phyloP scores from a whole-genome alignment of 164 flowering plant species.

The Dillenia suffruticosa region DNA sequence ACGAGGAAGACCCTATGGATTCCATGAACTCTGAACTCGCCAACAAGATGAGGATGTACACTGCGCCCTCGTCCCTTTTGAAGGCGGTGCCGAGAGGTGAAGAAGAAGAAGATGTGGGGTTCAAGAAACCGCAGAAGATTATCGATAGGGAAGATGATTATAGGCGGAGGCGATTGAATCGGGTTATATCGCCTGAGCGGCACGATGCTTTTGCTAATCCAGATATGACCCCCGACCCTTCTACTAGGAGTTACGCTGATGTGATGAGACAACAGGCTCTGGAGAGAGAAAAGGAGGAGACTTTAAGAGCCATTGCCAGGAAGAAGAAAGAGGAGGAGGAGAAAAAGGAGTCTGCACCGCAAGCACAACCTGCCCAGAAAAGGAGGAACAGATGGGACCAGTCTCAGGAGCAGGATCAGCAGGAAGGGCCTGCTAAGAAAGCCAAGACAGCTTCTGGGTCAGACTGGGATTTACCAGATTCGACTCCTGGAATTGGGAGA shows the following conservation, averaged over 20 bases:
- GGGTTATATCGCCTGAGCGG: slow-evolving; percentile 79
- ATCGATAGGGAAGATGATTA: slow-evolving; percentile 92
- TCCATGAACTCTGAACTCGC: slow-evolving; percentile 54
- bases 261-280: slow-evolving; percentile 80
- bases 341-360: slow-evolving; percentile 25
- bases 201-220: slow-evolving; percentile 83
- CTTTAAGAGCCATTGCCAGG: slow-evolving; percentile 60
- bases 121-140: slow-evolving; percentile 53
- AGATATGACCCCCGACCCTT: slow-evolving; percentile 83
- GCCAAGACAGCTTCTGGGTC: slow-evolving; percentile 46
- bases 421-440: slow-evolving; percentile 51
- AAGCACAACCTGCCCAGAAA: slow-evolving; percentile 37
- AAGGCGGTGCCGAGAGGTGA: slow-evolving; percentile 63
- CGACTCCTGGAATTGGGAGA: slow-evolving; percentile 83
- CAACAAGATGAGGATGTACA: slow-evolving; percentile 66
- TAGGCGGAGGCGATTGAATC: slow-evolving; percentile 62
- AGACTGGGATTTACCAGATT: slow-evolving; percentile 95
- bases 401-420: slow-evolving; percentile 46
- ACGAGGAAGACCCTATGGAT: slow-evolving; percentile 63
- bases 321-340: slow-evolving; percentile 88
- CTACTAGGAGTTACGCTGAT: slow-evolving; percentile 81
- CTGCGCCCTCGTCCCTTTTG: slow-evolving; percentile 75
- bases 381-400: slow-evolving; percentile 96
- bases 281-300: slow-evolving; percentile 77
- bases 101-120: slow-evolving; percentile 57